Conservation (phyloP, 768 basidiomycete genomes). For the Panaeolus cyanescens region DNA sequence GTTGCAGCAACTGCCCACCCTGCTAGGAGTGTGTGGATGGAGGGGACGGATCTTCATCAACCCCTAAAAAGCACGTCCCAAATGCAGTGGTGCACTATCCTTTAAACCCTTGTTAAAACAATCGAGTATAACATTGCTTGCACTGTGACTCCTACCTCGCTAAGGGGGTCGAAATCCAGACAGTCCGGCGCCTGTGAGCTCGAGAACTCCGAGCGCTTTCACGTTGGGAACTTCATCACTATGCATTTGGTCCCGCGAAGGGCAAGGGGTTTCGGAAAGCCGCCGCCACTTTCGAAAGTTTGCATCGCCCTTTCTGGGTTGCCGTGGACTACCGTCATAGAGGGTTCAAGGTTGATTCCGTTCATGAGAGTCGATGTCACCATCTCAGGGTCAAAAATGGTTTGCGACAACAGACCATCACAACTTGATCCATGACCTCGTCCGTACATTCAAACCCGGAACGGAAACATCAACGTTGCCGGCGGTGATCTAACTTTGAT, state of each 20-base stretch:
- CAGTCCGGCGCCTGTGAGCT: not conserved
- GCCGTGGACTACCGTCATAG: not conserved
- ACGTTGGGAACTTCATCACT: not conserved
- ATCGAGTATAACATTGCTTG: no score
- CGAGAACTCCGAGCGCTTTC: not conserved
- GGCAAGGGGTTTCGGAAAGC: not conserved
- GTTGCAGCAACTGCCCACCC: not conserved
- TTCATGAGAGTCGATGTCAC: not conserved
- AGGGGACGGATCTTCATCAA: not conserved
- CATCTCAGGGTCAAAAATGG: not conserved
- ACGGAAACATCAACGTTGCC: slow-evolving; percentile 1
- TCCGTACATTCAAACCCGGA: slow-evolving; percentile 1
- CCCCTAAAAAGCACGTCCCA: not conserved
- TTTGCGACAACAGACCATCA: not conserved
- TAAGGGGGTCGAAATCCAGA: not conserved
- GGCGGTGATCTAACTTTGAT: slow-evolving; percentile 1
- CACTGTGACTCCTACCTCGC: not conserved
- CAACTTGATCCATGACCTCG: not conserved
- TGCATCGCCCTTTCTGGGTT: not conserved
- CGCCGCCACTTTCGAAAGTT: not conserved
- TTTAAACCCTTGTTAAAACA: not conserved
- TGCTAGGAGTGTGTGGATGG: not conserved
- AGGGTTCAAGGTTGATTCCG: not conserved
- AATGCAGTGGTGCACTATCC: no score
- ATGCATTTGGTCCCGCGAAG: not conserved